phyloP scores from a whole-genome alignment of 148 eudicot species.

The Amaranthus palmeri region DNA sequence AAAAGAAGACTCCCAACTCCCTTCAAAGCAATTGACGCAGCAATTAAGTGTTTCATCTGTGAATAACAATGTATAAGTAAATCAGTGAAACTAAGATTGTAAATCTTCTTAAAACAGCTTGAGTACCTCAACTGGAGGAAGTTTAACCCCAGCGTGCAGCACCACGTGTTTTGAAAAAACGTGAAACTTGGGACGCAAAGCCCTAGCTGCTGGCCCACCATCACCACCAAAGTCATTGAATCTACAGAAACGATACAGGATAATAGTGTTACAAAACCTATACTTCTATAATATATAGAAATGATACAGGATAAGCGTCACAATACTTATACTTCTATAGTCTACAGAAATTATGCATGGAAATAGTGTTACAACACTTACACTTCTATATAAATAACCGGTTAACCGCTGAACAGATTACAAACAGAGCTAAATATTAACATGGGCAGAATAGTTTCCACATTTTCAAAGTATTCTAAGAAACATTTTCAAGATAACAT shows the following conservation, averaged over 20 bases:
- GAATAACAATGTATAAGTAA: background rate
- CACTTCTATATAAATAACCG: too few species aligned
- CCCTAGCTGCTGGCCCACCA: slow-evolving; percentile 75
- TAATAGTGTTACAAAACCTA: background rate
- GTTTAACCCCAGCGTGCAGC: slow-evolving; percentile 53
- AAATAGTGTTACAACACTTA: too few species aligned
- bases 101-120: too few species aligned
- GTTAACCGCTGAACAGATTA: too few species aligned
- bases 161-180: slow-evolving; percentile 51
- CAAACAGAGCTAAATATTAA: too few species aligned
- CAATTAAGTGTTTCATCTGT: slow-evolving; percentile 63
- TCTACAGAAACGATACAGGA: slow-evolving; percentile 34
- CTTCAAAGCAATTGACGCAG: slow-evolving; percentile 67
- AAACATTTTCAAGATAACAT: too few species aligned
- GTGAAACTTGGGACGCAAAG: slow-evolving; percentile 61
- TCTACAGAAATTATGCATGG: too few species aligned
- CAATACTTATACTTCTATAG: too few species aligned
- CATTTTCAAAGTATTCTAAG: too few species aligned
- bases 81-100: too few species aligned
- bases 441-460: too few species aligned
- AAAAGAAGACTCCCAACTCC: slow-evolving; percentile 80
- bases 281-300: background rate
- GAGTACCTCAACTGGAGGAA: slow-evolving; percentile 60
- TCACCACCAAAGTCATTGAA: slow-evolving; percentile 71
- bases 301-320: too few species aligned